Evolutionary conservation across 2,329 filamentous ascomycete genomes (phyloP).

Genomic region (Chaetothyriales sp.): DNA sequence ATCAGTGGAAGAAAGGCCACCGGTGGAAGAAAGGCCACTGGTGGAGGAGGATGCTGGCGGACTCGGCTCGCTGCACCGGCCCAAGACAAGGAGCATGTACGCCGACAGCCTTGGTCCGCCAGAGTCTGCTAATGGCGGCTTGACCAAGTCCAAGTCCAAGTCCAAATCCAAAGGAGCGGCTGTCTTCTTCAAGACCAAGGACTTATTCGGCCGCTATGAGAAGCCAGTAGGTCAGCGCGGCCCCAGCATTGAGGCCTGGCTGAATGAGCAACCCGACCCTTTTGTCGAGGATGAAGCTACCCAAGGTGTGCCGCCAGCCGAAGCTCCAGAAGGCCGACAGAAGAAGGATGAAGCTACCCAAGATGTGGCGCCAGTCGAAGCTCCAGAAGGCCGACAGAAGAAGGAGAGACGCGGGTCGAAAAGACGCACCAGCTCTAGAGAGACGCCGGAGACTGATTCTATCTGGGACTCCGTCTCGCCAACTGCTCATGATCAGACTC

Average conservation of each 20-base stretch:
- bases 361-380: conserved; percentile 22
- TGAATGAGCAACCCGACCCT: conserved; percentile 43
- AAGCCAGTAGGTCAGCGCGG: conserved; percentile 30
- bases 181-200: conserved; percentile 32
- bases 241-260: conserved; percentile 49
- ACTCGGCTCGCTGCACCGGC: background rate
- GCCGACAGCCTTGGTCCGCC: conserved; percentile 15
- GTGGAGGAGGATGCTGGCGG: background rate
- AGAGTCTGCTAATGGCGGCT: conserved; percentile 9
- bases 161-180: conserved; percentile 26
- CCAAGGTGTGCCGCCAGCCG: background rate
- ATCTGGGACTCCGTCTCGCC: conserved; percentile 15
- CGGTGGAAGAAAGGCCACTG: background rate
- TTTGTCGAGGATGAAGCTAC: conserved; percentile 32
- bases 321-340: too few relatives aligned
- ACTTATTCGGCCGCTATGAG: conserved; percentile 32
- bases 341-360: too few relatives aligned
- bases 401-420: conserved; percentile 26
- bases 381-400: conserved; percentile 29
- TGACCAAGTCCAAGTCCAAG: conserved; percentile 19
- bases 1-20: background rate
- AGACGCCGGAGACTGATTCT: conserved; percentile 16
- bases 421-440: conserved; percentile 12
- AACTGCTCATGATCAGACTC: background rate
- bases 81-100: conserved; percentile 14